These are phyloP conservation scores for Thelonectria rubi DNA, from an alignment of 2,329 filamentous ascomycete genomes.

Conservation along the genomic window DNA sequence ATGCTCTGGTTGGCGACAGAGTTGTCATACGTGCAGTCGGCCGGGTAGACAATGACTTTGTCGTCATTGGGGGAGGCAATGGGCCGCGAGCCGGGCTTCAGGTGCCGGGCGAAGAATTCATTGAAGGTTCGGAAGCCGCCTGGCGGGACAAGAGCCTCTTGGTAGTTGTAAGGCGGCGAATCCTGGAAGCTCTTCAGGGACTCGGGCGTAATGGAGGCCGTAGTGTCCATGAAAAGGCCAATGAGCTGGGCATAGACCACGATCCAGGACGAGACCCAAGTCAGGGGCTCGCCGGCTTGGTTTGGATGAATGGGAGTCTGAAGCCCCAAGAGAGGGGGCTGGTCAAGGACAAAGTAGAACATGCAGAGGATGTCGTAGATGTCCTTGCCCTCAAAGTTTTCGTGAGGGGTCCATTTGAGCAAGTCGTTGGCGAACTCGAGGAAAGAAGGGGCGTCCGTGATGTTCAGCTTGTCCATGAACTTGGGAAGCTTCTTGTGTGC, in stretches of 20 bases:
- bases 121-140: conserved; percentile 51
- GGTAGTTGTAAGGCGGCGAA: conserved; percentile 43
- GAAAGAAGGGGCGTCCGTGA: conserved; percentile 35
- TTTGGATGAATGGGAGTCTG: conserved; percentile 43
- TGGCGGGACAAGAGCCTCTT: conserved; percentile 45
- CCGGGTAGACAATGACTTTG: conserved; percentile 46
- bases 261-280: conserved; percentile 50
- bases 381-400: conserved; percentile 46
- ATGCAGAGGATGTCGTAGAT: conserved; percentile 50
- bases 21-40: conserved; percentile 49
- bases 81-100: conserved; percentile 47
- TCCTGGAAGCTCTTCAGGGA: conserved; percentile 46
- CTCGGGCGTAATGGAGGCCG: conserved; percentile 44
- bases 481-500: conserved; percentile 32
- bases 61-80: conserved; percentile 43
- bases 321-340: conserved; percentile 40
- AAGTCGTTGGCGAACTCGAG: conserved; percentile 42
- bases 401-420: conserved; percentile 50
- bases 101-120: conserved; percentile 50
- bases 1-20: conserved; percentile 35
- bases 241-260: conserved; percentile 49
- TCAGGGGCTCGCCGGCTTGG: conserved; percentile 42
- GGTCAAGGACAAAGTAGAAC: conserved; percentile 53
- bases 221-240: conserved; percentile 47
- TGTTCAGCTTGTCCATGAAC: conserved; percentile 37